phyloP scores from a whole-genome alignment of 768 basidiomycete genomes.

The Gelatoporia subvermispora region DNA sequence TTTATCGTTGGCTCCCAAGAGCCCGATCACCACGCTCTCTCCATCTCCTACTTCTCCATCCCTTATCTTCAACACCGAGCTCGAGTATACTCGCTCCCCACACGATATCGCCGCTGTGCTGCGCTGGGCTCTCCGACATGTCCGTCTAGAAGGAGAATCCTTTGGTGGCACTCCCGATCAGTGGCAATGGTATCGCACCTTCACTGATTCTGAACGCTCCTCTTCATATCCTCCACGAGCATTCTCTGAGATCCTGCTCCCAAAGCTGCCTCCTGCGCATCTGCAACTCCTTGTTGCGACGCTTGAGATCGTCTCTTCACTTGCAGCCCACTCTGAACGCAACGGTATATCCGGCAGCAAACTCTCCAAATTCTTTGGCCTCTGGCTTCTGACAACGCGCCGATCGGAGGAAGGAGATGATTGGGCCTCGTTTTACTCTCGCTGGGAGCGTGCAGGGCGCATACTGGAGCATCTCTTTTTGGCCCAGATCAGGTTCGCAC shows the following conservation, averaged over 20 bases:
- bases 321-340: constrained; percentile 67
- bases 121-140: constrained; percentile 76
- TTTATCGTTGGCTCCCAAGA: constrained; percentile 50
- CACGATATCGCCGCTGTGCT: constrained; percentile 79
- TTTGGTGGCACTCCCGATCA: constrained; percentile 49
- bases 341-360: constrained; percentile 78
- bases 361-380: constrained; percentile 64
- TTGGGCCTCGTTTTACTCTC: constrained; percentile 61
- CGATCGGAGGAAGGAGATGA: constrained; percentile 48
- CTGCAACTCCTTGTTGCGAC: constrained; percentile 51
- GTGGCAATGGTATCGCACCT: constrained; percentile 64
- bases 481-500: constrained; percentile 58
- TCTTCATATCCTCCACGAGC: constrained; percentile 58
- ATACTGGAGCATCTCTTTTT: constrained; percentile 76
- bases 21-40: constrained; percentile 44
- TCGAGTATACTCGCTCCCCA: constrained; percentile 59
- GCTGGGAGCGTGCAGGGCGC: constrained; percentile 72
- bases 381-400: constrained; percentile 61
- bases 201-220: constrained; percentile 54
- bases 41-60: constrained; percentile 41
- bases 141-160: constrained; percentile 51
- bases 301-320: constrained; percentile 59
- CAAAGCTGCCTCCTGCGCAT: constrained; percentile 56
- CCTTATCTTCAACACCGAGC: constrained; percentile 58
- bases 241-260: constrained; percentile 57